Base-by-base conservation (phyloP, 768 basidiomycete genomes). In the Boletus coccyginus region DNA sequence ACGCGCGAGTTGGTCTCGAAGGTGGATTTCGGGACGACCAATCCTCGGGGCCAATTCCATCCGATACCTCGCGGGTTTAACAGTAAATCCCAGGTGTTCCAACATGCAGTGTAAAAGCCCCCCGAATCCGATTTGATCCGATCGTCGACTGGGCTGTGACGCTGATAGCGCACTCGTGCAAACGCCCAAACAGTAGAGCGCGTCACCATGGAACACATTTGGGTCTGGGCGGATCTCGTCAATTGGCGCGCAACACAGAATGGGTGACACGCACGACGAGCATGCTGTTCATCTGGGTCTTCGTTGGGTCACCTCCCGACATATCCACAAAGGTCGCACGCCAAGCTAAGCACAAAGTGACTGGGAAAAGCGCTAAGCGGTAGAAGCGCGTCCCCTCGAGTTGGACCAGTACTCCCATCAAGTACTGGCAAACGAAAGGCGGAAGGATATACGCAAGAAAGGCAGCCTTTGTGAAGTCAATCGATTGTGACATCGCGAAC, bases 391-490 rank as follows among this genome's bases (percentile, higher is more conserved):
- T 77, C 66, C 14, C 81, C 78, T 51, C 72, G 64, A 78, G 67
- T 33, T 81, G 71, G 19, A 84, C 81, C 35, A 86, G 75, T n/a
- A 82, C 68, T 9, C 81, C 84, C 46, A 80, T 78, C 38, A 67
- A 62, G 70, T 81, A 83, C 63, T 84, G 83, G 55, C 70, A 71
- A 17, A 77, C 55, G 0, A 83, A 42, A 9, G 78, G 71, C 7
- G 79, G 81, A 9, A 79, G 55, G 42, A 84, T 55, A 53, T 76
- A 70, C 14, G 67, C 67, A 3, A 62, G 35, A 69, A 60, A 62
- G 74, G 74, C 16, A 64, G 53, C 7, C 7, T n/a, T 47, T 7
- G 62, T 60, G 32, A 64, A 55, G 41, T 9, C 33, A 6, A 56
- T 16, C 36, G 52, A 56, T 3, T 49, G 42, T 9, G 65, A 52